Evolutionary conservation across 2,329 filamentous ascomycete species (phyloP), one percentile per base, ranked within the genome.

Genomic region (Aspergillus spinulosporus): DNA sequence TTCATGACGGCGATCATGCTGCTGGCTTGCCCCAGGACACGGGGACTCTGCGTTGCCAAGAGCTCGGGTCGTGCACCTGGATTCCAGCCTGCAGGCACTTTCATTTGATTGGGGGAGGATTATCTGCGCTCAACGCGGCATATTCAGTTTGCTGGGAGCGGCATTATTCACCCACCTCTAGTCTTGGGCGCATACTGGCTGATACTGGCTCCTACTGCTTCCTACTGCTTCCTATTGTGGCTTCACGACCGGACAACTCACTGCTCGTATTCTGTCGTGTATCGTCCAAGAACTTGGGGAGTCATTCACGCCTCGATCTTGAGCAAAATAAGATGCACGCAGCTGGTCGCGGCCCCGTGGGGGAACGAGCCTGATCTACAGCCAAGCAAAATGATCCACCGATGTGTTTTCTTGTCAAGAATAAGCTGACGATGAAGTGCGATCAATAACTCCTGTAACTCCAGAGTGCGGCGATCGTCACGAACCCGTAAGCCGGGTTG

Each of bases 371-470:
- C 47, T 37, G 53, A 56, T 56, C 53, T 37, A 40, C 53, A 46
- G 53, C 53, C 53, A 56, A 56, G 53, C 32, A 29, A 32, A 28
- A 34, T 26, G 53, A 46, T 51, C 53, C 47, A 56, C 53, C 46
- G 53, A 56, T 56, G 53, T 56, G 53, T 34, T 48, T 58, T 52
- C 52, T 58, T 58, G 49, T 58, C 31, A n/a, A 26, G 34, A 15
- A 21, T 40, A 29, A 45, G 28, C 28, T 51, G 56, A 32, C 46
- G 51, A 49, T 42, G 21, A 11, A 34, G n/a, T 37, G 34, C 34
- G 11, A 50, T 45, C 5, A 29, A 7, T 14, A 29, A 29, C 15
- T 11, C 12, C 42, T 15, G 39, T 14, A 15, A 14, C 9, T 8
- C 14, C 7, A 43, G 14, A 9, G n/a, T 28, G 21, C 21, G 21